Base-by-base conservation (phyloP, 768 basidiomycete species). In the Mycena galericulata region DNA sequence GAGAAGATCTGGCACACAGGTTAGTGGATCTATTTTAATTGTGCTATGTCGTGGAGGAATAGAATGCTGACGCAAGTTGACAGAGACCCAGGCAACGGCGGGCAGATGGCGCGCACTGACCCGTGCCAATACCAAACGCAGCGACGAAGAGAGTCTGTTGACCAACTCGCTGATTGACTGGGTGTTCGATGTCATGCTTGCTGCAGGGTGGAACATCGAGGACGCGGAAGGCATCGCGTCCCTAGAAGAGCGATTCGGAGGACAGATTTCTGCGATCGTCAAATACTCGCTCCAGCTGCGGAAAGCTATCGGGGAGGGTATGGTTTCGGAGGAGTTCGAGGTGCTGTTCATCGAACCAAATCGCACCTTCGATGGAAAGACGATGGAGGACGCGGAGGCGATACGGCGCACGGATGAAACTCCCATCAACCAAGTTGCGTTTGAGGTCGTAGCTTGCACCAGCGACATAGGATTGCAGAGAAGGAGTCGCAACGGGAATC, bases 61-160 rank as follows among this genome's bases (percentile, higher is more conserved):
- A n/a, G n/a, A n/a, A n/a, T n/a, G n/a, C n/a, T 56, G 17, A 61
- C 47, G 20, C 15, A 40, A 4, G 29, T 11, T 50, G 22, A 20
- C 20, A 57, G 53, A 65, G 18, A 41, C 5, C 27, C 49, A 47
- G 11, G 49, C 18, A 1, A 50, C 59, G 1, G 59, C 46, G 17
- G 27, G 43, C 9, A 29, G 55, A 45, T 65, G 63, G 63, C 55
- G 63, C 17, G 43, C 55, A 36, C 36, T 65, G 27, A 49, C 51
- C 7, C 47, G 59, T 3, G 49, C 47, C 24, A 46, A 61, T 20
- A 61, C 47, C 10, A 41, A 41, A 22, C 18, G 15, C 26, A 38
- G 26, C 6, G 49, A 51, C 26, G 59, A 61, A 8, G 26, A 27
- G 9, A 29, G 18, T 17, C 18, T 61, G 18, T 40, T 61, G 36